Base-by-base conservation (phyloP, 108 stramenopile genomes). In the Asterionellopsis glacialis region DNA sequence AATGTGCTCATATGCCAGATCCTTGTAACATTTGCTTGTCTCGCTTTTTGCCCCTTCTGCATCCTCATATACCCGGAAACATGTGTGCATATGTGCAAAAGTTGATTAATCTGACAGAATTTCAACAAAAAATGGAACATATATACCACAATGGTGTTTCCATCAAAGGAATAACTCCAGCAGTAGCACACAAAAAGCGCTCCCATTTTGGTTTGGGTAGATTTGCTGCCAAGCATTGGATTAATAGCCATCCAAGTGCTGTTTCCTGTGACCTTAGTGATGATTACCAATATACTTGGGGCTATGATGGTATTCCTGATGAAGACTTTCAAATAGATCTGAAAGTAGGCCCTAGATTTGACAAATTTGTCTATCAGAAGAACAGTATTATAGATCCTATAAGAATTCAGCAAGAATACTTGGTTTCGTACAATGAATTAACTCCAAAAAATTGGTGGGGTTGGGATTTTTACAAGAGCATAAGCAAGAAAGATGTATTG, bases 11-110 rank as follows among this genome's bases (percentile, higher is more conserved):
- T n/a, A n/a, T 12, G 9, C 47, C 57, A 9, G 61, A 51, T 10
- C 16, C 60, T 0, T 79, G 77, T 44, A 68, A 79, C 51, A 65
- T 79, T 0, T 79, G 77, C 47, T 48, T 43, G 12, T 52, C 54
- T 4, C 69, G 73, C 6, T 57, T 74, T 42, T 71, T 69, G 1
- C 77, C 70, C 11, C 25, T 75, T 13, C 73, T 73, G 0, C 73
- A 71, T 48, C 59, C 63, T 15, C 77, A 79, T 43, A 62, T 47
- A n/a, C 27, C 73, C 0, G 77, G 77, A 9, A 79, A 79, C 40
- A 74, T 79, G 73, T 79, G 77, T 43, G 27, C 51, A 21, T 79
- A 79, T 41, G 41, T 79, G 9, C 12, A 40, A 24, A 55, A 74
- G 12, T 54, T 79, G 11, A 61, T 70, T 41, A 39, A 59, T 25